Evolutionary conservation across 371 early-diverging fungal genomes (phyloP).

Genomic region (Rhizopus microsporus): DNA sequence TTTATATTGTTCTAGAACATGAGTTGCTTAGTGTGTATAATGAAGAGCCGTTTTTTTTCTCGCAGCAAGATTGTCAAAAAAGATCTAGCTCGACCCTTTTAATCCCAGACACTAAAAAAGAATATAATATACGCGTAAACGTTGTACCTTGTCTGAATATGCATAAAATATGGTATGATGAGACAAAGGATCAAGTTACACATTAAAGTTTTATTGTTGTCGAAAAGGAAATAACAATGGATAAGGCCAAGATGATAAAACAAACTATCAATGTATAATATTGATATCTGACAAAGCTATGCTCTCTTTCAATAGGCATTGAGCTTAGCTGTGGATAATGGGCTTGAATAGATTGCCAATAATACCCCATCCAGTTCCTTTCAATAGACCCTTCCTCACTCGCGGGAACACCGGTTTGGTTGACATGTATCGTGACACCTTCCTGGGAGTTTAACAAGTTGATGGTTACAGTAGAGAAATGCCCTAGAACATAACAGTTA

Average conservation of each 20-base stretch:
- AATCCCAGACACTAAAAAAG: too few relatives aligned
- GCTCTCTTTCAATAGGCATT: conserved; percentile 6
- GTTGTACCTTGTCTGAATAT: too few relatives aligned
- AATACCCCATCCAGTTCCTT: conserved; percentile 88
- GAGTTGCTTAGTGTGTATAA: too few relatives aligned
- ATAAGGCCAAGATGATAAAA: not conserved
- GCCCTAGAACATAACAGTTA: conserved; percentile 37
- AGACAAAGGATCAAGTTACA: too few relatives aligned
- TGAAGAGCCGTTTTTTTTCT: too few relatives aligned
- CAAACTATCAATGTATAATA: not conserved
- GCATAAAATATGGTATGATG: too few relatives aligned
- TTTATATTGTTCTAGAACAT: too few relatives aligned
- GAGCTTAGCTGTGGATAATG: not conserved
- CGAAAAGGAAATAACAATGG: not conserved
- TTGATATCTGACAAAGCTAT: not conserved
- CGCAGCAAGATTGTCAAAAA: too few relatives aligned
- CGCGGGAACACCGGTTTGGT: conserved; percentile 85
- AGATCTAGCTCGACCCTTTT: too few relatives aligned
- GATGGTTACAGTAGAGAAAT: conserved; percentile 83
- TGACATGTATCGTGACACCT: conserved; percentile 66
- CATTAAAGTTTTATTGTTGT: not conserved
- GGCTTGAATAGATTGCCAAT: conserved; percentile 89
- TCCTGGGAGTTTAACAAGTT: conserved; percentile 69
- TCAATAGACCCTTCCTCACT: conserved; percentile 82
- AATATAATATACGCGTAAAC: too few relatives aligned